Conservation (phyloP, 805 yeast genomes). For the Wickerhamomyces subpelliculosus region DNA sequence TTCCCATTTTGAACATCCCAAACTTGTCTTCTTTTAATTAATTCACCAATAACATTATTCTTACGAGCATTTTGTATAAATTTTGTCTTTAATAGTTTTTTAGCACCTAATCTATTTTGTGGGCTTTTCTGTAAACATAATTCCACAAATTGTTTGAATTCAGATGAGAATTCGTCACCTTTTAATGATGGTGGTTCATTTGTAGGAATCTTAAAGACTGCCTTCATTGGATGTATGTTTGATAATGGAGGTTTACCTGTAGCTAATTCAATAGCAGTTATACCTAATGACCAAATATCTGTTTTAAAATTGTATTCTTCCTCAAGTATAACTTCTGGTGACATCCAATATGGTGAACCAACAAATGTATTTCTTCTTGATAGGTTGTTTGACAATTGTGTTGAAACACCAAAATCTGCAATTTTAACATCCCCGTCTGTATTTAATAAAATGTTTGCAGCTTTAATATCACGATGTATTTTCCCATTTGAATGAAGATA, state of each 20-base stretch:
- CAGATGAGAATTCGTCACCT: slow-evolving; percentile 66
- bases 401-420: slow-evolving; percentile 96
- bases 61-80: slow-evolving; percentile 35
- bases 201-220: slow-evolving; percentile 32
- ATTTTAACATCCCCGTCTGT: slow-evolving; percentile 70
- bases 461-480: slow-evolving; percentile 90
- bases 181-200: slow-evolving; percentile 88
- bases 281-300: slow-evolving; percentile 96
- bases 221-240: slow-evolving; percentile 45
- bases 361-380: slow-evolving; percentile 60
- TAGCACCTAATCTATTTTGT: slow-evolving; percentile 55
- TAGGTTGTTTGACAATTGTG: slow-evolving; percentile 62
- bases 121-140: slow-evolving; percentile 72
- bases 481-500: slow-evolving; percentile 73
- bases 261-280: slow-evolving; percentile 88
- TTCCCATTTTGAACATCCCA: slow-evolving; percentile 29
- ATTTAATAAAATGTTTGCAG: slow-evolving; percentile 79
- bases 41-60: slow-evolving; percentile 25
- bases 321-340: slow-evolving; percentile 94
- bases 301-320: slow-evolving; percentile 84
- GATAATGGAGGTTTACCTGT: slow-evolving; percentile 98
- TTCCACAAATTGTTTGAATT: slow-evolving; percentile 62
- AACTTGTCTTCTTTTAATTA: slow-evolving; percentile 36
- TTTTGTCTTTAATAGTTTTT: slow-evolving; percentile 52
- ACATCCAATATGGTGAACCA: slow-evolving; percentile 98